phyloP scores from a whole-genome alignment of 441 rosid genomes.

The Erodium texanum region DNA sequence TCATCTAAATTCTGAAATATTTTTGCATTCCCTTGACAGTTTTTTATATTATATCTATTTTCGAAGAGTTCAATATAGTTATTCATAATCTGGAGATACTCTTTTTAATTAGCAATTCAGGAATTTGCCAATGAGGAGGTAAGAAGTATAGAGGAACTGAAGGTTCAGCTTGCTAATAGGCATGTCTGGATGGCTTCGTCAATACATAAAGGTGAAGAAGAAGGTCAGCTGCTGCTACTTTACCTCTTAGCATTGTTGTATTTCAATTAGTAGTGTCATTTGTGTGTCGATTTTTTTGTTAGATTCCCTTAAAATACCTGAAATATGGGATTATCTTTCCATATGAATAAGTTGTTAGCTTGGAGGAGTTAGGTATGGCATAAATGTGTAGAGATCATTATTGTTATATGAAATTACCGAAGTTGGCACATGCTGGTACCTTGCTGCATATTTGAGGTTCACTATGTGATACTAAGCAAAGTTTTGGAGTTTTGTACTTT shows the following conservation, averaged over 20 bases:
- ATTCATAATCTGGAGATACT: conserved; percentile 14
- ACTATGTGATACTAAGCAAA: neutral
- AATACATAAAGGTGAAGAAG: conserved; percentile 83
- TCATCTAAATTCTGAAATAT: neutral
- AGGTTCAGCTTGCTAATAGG: conserved; percentile 43
- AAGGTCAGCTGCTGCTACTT: conserved; percentile 37
- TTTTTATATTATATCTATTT: conserved; percentile 9
- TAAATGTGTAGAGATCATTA: neutral
- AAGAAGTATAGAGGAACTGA: conserved; percentile 42
- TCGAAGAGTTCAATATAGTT: conserved; percentile 2
- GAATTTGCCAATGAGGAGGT: conserved; percentile 31
- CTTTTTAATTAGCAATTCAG: conserved; percentile 36
- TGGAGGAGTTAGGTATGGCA: too few relatives aligned
- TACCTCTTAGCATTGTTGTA: conserved; percentile 4
- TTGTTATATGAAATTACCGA: neutral
- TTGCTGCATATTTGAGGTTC: neutral
- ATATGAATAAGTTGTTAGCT: too few relatives aligned
- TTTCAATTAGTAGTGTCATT: neutral
- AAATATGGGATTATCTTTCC: conserved; percentile 6
- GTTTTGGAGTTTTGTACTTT: neutral
- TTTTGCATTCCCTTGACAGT: neutral
- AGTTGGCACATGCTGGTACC: neutral
- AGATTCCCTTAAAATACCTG: conserved; percentile 1
- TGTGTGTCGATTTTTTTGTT: conserved; percentile 10
- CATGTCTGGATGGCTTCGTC: conserved; percentile 94